These are phyloP conservation scores for Excoecaria agallocha DNA, from an alignment of 345 rosid species.

Conservation along the genomic window DNA sequence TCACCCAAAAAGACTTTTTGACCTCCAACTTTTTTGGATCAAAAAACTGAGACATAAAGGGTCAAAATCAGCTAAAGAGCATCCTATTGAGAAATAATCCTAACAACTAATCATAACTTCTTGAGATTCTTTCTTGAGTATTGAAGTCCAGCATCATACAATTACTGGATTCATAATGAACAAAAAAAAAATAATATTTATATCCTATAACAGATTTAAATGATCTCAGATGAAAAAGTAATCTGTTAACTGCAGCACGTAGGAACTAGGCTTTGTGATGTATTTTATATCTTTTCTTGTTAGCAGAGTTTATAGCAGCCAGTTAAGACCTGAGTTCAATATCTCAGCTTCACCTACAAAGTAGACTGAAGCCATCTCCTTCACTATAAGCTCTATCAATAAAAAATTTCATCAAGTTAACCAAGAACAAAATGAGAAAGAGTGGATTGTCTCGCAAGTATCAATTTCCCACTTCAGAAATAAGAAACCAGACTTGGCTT, in stretches of 20 bases:
- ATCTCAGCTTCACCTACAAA: background rate
- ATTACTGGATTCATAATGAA: background rate
- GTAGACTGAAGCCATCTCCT: background rate
- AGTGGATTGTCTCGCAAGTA: background rate
- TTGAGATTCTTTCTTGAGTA: background rate
- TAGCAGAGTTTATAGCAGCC: background rate
- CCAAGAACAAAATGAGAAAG: background rate
- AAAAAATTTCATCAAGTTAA: background rate
- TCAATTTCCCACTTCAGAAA: slow-evolving; percentile 1
- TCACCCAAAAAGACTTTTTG: background rate
- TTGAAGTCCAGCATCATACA: background rate
- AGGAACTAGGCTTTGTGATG: background rate
- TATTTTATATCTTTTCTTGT: background rate
- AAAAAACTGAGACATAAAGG: background rate
- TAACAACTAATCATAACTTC: background rate
- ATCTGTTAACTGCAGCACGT: background rate
- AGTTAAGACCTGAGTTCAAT: background rate
- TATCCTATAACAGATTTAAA: background rate
- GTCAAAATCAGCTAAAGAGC: background rate
- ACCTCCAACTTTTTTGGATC: background rate
- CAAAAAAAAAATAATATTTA: background rate
- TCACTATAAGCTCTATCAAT: slow-evolving; percentile 5
- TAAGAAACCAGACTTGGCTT: background rate
- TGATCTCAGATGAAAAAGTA: background rate
- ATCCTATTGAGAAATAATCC: background rate